Conservation (phyloP, 257 asterid genomes). For the Petunia secreta region DNA sequence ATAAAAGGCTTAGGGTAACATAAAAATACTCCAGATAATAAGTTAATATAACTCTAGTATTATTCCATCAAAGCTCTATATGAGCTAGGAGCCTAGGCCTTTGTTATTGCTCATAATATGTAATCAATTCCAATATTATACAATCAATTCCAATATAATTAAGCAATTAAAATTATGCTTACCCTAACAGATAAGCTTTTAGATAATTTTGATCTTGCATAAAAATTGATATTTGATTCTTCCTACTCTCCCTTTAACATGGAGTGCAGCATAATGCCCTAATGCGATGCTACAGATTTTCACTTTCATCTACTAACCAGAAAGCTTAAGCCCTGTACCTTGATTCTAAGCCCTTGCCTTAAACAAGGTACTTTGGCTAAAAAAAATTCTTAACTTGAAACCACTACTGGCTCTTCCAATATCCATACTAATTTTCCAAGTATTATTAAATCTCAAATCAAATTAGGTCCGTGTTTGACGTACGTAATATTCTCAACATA, state of each 20-base stretch:
- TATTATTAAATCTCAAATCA: neutral
- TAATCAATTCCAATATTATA: neutral
- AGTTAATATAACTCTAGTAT: neutral
- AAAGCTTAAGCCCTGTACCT: neutral
- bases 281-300: neutral
- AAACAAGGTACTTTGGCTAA: neutral
- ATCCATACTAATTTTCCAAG: neutral
- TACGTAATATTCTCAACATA: conserved; percentile 24
- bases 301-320: neutral
- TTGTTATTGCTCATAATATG: neutral
- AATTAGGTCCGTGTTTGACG: neutral
- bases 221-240: neutral
- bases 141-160: too few species aligned
- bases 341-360: neutral
- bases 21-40: neutral
- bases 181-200: too few species aligned
- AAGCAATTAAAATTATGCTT: too few species aligned
- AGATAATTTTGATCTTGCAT: too few species aligned
- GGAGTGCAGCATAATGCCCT: neutral
- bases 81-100: neutral
- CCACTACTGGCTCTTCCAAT: neutral
- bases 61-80: neutral
- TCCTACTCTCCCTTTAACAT: neutral
- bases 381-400: neutral
- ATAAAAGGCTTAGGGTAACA: neutral